These are phyloP conservation scores for Populus davidiana DNA, from an alignment of 345 rosid genomes.

Conservation along the genomic window DNA sequence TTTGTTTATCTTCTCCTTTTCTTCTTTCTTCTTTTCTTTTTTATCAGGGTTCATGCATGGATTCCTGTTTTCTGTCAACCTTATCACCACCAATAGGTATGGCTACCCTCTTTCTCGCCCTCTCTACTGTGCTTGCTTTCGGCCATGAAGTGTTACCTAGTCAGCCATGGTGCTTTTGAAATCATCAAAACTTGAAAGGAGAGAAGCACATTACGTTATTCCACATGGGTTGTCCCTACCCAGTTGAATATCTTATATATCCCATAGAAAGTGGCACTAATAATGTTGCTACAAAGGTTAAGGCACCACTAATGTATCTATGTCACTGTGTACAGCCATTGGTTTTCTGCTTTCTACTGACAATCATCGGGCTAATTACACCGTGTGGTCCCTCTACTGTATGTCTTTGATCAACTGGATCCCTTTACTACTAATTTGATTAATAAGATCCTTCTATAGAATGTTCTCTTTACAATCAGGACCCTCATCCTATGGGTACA, in stretches of 20 bases:
- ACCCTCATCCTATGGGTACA: not conserved
- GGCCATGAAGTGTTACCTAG: conserved; percentile 18
- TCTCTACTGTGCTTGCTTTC: conserved; percentile 13
- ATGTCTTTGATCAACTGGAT: not conserved
- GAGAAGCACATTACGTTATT: not conserved
- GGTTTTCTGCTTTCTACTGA: not conserved
- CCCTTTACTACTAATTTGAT: not conserved
- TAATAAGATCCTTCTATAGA: not conserved
- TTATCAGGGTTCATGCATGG: not conserved
- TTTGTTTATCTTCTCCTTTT: too few relatives aligned
- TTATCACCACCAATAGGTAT: not conserved
- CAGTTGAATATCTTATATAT: not conserved
- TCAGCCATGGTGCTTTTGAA: conserved; percentile 25
- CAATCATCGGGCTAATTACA: not conserved
- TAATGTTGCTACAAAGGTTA: not conserved
- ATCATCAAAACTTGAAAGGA: conserved; percentile 1
- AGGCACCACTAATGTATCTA: not conserved
- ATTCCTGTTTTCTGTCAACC: not conserved
- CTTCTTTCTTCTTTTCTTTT: not conserved
- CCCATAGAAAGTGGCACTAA: not conserved
- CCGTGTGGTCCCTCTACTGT: not conserved
- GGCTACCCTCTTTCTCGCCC: too few relatives aligned
- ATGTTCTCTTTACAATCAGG: not conserved
- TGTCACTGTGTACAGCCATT: not conserved
- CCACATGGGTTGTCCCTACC: conserved; percentile 34